Evolutionary conservation across 2,329 filamentous ascomycete species (phyloP).

Genomic region (Thielaviopsis ethacetica): DNA sequence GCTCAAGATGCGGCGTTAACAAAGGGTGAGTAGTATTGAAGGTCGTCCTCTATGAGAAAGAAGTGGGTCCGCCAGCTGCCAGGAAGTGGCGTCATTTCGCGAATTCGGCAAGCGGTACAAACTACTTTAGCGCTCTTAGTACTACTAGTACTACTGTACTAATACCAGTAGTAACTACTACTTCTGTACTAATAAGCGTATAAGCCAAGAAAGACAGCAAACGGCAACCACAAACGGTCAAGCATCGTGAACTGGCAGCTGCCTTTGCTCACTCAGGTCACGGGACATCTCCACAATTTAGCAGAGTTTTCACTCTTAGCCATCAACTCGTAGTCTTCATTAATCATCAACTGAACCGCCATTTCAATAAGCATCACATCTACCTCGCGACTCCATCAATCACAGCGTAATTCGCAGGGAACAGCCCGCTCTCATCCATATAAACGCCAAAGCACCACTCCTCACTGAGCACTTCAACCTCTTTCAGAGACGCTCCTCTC

Average conservation of each 20-base stretch:
- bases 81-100: conserved; percentile 9
- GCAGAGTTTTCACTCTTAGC: neutral
- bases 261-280: too few relatives aligned
- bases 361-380: neutral
- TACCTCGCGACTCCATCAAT: conserved; percentile 16
- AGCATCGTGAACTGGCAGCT: neutral
- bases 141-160: neutral
- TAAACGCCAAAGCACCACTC: conserved; percentile 86
- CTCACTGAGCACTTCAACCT: conserved; percentile 74
- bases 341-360: neutral
- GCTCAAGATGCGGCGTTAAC: too few relatives aligned
- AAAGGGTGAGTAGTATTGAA: neutral
- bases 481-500: conserved; percentile 62
- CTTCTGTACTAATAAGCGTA: neutral
- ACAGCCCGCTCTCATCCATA: conserved; percentile 62
- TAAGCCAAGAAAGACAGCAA: neutral
- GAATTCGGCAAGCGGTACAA: neutral
- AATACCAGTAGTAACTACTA: neutral
- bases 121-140: neutral
- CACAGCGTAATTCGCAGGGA: conserved; percentile 62
- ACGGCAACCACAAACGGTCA: neutral
- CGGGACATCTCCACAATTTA: neutral
- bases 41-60: neutral
- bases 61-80: conserved; percentile 5
- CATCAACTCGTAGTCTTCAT: too few relatives aligned